Conservation (phyloP, 1,284 basidiomycete species). For the Pascua guehoae region DNA sequence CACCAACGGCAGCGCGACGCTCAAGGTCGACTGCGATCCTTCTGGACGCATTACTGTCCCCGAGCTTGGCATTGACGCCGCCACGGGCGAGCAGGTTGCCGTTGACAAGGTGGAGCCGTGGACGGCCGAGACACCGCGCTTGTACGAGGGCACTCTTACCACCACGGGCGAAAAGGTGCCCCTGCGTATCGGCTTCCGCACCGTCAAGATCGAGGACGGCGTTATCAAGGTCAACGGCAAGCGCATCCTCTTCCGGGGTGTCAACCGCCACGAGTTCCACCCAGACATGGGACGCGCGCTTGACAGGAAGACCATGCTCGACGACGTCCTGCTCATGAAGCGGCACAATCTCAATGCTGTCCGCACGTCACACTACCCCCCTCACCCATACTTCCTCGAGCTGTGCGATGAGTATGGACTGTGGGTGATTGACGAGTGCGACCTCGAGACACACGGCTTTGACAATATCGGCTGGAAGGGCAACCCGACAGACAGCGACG, state of each 20-base stretch:
- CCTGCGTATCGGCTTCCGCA: slow-evolving; percentile 24
- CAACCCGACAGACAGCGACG: slow-evolving; percentile 10
- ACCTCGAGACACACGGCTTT: slow-evolving; percentile 30
- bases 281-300: slow-evolving; percentile 18
- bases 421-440: slow-evolving; percentile 31
- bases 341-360: slow-evolving; percentile 29
- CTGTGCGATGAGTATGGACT: slow-evolving; percentile 28
- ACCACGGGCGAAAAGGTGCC: slow-evolving; percentile 16
- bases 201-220: slow-evolving; percentile 16
- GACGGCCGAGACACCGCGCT: slow-evolving; percentile 22
- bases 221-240: slow-evolving; percentile 26
- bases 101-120: slow-evolving; percentile 19
- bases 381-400: slow-evolving; percentile 21
- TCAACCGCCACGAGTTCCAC: slow-evolving; percentile 29
- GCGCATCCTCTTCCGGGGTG: slow-evolving; percentile 21
- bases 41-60: slow-evolving; percentile 17
- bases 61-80: slow-evolving; percentile 19
- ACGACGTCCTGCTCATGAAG: slow-evolving; percentile 28
- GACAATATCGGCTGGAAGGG: slow-evolving; percentile 15
- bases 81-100: slow-evolving; percentile 12
- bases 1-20: slow-evolving; percentile 14
- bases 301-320: slow-evolving; percentile 17
- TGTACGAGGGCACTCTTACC: slow-evolving; percentile 16
- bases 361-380: slow-evolving; percentile 25
- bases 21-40: slow-evolving; percentile 21